A percentile compares a stretch with the other conserved stretches of the same genome.
Conservation (phyloP, 306 rosid species). For the barrel medic (Medicago truncatula) region DNA sequence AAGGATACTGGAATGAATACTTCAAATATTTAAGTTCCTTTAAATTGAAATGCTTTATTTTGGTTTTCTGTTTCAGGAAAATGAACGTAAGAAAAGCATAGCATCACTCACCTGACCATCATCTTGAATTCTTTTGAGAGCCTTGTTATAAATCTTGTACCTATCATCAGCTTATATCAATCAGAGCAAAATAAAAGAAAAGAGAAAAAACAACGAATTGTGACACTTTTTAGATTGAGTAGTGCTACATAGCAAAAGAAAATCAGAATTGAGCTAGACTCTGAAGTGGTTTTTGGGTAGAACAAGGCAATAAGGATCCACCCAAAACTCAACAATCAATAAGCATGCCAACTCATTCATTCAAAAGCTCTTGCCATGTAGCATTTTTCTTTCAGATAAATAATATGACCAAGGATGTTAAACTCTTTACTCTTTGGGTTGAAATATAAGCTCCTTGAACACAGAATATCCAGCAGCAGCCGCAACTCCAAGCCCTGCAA, state of each 20-base stretch:
- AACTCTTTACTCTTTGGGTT: conserved; percentile 86
- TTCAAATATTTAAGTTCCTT: conserved; percentile 24
- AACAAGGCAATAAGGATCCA: not conserved
- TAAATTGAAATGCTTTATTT: conserved; percentile 10
- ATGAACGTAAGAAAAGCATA: not conserved
- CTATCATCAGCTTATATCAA: conserved; percentile 45
- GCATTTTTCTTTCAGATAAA: conserved; percentile 11
- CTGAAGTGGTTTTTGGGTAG: not conserved
- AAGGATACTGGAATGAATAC: conserved; percentile 17
- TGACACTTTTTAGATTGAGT: not conserved
- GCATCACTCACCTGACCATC: conserved; percentile 69
- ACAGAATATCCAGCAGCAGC: conserved; percentile 92
- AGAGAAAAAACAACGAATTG: conserved; percentile 6
- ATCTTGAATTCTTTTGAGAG: conserved; percentile 89
- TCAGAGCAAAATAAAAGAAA: conserved; percentile 11
- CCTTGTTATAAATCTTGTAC: conserved; percentile 82
- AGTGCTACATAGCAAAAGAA: not conserved
- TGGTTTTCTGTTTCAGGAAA: not conserved
- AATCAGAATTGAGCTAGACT: not conserved
- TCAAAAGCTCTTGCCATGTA: not conserved
- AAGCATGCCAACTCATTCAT: not conserved
- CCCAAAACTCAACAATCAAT: conserved; percentile 23
- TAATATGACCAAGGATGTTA: conserved; percentile 4
- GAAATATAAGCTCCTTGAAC: conserved; percentile 91
- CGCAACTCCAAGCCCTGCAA: conserved; percentile 84